phyloP scores from a whole-genome alignment of 1,284 basidiomycete species.

The Tremellales sp. region DNA sequence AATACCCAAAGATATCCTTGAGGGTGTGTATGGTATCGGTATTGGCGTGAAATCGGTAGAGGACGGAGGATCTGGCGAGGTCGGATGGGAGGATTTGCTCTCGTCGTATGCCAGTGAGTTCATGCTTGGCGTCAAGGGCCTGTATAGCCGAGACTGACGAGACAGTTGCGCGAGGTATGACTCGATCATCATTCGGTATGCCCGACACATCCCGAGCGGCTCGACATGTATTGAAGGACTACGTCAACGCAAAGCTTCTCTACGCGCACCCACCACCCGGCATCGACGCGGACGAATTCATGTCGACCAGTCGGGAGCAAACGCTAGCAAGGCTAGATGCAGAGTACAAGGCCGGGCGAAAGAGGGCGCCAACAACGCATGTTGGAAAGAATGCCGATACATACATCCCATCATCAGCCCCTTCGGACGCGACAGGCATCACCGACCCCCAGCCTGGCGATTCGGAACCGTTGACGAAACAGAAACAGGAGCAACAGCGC shows the following conservation, averaged over 20 bases:
- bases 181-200: constrained; percentile 90
- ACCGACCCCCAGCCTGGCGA: neutral
- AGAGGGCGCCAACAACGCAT: constrained; percentile 76
- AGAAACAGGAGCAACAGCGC: constrained; percentile 6
- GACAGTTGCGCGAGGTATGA: constrained; percentile 86
- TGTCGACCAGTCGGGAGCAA: constrained; percentile 64
- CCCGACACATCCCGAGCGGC: constrained; percentile 95
- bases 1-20: constrained; percentile 79
- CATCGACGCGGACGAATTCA: constrained; percentile 68
- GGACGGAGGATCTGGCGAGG: constrained; percentile 76
- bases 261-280: constrained; percentile 82
- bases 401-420: constrained; percentile 53
- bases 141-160: neutral
- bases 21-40: constrained; percentile 81
- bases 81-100: constrained; percentile 79
- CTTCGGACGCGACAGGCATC: constrained; percentile 12
- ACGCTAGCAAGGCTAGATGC: constrained; percentile 56
- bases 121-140: neutral
- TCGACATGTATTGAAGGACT: constrained; percentile 93
- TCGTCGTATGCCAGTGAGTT: constrained; percentile 83
- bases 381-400: constrained; percentile 80
- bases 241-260: constrained; percentile 89
- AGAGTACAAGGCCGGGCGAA: constrained; percentile 56
- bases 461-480: neutral
- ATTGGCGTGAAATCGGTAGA: constrained; percentile 67